phyloP scores from a whole-genome alignment of 768 basidiomycete species.

The Termitomyces sp. region DNA sequence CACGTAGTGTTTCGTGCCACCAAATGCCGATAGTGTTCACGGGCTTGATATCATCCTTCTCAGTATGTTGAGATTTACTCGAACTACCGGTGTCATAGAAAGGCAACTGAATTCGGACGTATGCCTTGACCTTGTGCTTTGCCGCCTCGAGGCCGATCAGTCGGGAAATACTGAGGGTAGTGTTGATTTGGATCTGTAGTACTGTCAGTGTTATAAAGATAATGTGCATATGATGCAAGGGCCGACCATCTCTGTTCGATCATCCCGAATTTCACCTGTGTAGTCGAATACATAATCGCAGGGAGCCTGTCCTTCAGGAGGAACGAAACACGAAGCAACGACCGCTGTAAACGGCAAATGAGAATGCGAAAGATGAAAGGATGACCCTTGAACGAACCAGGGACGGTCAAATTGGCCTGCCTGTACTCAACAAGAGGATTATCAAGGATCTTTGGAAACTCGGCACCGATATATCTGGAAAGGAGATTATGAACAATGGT shows the following conservation, averaged over 20 bases:
- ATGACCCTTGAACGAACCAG: conserved; percentile 43
- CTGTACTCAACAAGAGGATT: conserved; percentile 75
- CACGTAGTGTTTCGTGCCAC: conserved; percentile 87
- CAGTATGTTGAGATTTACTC: conserved; percentile 62
- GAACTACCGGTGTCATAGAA: conserved; percentile 65
- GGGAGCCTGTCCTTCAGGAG: conserved; percentile 62
- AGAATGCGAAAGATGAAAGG: conserved; percentile 16
- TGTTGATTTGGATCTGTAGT: conserved; percentile 70
- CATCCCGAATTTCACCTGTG: conserved; percentile 75
- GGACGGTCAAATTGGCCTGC: conserved; percentile 77
- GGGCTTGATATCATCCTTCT: conserved; percentile 76
- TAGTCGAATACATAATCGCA: conserved; percentile 86
- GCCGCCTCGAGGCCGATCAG: conserved; percentile 76
- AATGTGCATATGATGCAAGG: conserved; percentile 10
- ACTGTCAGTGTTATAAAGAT: conserved; percentile 10
- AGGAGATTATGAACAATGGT: not conserved
- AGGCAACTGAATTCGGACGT: conserved; percentile 73
- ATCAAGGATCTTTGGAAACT: conserved; percentile 69
- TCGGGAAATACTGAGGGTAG: conserved; percentile 68
- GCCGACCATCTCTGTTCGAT: conserved; percentile 72
- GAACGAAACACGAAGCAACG: conserved; percentile 68
- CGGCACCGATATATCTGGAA: conserved; percentile 71
- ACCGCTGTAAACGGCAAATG: conserved; percentile 44
- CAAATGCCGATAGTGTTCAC: conserved; percentile 69
- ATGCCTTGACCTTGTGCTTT: conserved; percentile 75